phyloP scores from a whole-genome alignment of 1,284 basidiomycete genomes.

The Fomitopsis palustris region DNA sequence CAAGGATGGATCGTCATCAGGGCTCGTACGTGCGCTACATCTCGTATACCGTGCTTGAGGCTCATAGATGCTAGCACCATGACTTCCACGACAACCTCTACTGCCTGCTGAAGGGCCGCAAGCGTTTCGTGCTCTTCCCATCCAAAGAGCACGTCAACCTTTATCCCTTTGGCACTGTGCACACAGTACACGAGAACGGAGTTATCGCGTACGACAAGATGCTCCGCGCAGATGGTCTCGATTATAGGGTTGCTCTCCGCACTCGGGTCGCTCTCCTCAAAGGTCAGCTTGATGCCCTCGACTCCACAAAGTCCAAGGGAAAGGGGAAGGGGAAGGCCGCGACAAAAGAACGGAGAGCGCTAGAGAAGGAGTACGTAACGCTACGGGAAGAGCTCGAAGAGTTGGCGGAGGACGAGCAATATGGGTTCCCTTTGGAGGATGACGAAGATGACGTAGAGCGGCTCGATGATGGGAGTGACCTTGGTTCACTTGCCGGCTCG shows the following conservation, averaged over 20 bases:
- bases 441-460: constrained; percentile 9
- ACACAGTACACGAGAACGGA: constrained; percentile 25
- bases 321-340: constrained; percentile 21
- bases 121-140: constrained; percentile 33
- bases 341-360: constrained; percentile 19
- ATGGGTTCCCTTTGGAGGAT: constrained; percentile 9
- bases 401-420: constrained; percentile 21
- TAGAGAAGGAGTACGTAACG: constrained; percentile 23
- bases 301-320: constrained; percentile 5
- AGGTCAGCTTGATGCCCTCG: constrained; percentile 20
- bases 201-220: constrained; percentile 27
- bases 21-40: constrained; percentile 20
- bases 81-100: constrained; percentile 36
- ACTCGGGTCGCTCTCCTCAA: constrained; percentile 26
- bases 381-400: constrained; percentile 26
- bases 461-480: background rate
- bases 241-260: constrained; percentile 21
- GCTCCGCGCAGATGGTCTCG: constrained; percentile 28
- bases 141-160: constrained; percentile 24
- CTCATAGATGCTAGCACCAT: constrained; percentile 23
- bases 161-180: constrained; percentile 27
- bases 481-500: constrained; percentile 11
- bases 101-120: constrained; percentile 28
- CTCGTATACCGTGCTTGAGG: background rate
- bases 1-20: constrained; percentile 28